Percentiles rank a stretch among this genome's conserved stretches.
phyloP scores from a whole-genome alignment of 2,329 filamentous ascomycete species.

The Xylaria sp. region DNA sequence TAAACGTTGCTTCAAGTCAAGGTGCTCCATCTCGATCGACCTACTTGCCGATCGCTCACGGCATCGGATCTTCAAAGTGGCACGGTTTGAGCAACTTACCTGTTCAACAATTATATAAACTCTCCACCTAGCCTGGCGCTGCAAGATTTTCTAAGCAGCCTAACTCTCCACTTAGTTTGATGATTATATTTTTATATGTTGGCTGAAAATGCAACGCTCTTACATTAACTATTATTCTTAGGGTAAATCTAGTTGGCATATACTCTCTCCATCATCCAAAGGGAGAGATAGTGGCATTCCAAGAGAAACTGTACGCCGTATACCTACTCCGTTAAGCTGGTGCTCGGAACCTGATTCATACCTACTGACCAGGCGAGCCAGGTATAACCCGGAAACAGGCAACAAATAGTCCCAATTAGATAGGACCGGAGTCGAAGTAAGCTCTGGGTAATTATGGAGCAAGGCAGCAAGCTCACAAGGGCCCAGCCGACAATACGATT shows the following conservation, averaged over 20 bases:
- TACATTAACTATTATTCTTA: background rate
- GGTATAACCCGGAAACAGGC: background rate
- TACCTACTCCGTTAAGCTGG: background rate
- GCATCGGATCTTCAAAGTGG: background rate
- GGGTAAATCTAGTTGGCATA: background rate
- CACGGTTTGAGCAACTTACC: background rate
- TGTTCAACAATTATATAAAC: conserved; percentile 9
- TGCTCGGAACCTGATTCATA: conserved; percentile 1
- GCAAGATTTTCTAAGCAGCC: background rate
- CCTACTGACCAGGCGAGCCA: background rate
- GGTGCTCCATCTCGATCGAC: background rate
- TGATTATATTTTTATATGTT: conserved; percentile 1
- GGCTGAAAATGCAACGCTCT: background rate
- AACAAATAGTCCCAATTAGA: background rate
- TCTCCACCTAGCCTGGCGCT: background rate
- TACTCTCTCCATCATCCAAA: background rate
- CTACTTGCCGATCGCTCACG: background rate
- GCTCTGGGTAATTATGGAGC: conserved; percentile 19
- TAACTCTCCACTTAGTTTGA: conserved; percentile 4
- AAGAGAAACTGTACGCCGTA: background rate
- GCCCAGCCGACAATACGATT: background rate
- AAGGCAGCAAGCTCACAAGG: background rate
- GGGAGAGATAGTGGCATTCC: background rate
- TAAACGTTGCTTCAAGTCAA: background rate
- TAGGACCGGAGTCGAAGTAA: background rate